Evolutionary conservation across 352 stramenopile species (phyloP).

Genomic region (Phytopythium montanum): DNA sequence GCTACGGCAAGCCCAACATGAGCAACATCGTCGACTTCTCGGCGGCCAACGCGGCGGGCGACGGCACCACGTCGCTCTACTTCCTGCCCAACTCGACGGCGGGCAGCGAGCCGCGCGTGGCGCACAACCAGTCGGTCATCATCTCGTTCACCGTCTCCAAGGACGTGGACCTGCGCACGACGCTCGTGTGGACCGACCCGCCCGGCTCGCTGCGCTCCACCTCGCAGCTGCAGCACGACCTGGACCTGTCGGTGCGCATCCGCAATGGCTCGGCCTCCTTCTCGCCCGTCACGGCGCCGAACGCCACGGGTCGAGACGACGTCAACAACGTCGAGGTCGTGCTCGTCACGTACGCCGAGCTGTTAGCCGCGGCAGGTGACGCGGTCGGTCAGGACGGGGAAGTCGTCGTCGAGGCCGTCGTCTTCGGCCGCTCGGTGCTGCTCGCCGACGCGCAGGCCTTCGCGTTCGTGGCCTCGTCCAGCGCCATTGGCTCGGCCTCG

Average conservation of each 20-base stretch:
- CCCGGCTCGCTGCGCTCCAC: slow-evolving; percentile 57
- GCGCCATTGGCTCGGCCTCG: slow-evolving; percentile 54
- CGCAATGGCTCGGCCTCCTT: slow-evolving; percentile 55
- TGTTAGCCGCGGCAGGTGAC: slow-evolving; percentile 35
- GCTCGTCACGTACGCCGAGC: slow-evolving; percentile 59
- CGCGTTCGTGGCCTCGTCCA: slow-evolving; percentile 79
- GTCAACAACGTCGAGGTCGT: slow-evolving; percentile 89
- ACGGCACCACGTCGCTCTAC: slow-evolving; percentile 38
- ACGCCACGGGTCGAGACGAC: slow-evolving; percentile 46
- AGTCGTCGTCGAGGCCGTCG: slow-evolving; percentile 67
- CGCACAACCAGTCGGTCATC: slow-evolving; percentile 48
- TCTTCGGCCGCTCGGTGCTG: slow-evolving; percentile 65
- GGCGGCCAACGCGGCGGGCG: background rate
- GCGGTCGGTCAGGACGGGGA: slow-evolving; percentile 38
- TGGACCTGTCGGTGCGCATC: slow-evolving; percentile 69
- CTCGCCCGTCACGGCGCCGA: slow-evolving; percentile 50
- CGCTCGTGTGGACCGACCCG: slow-evolving; percentile 78
- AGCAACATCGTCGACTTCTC: slow-evolving; percentile 70
- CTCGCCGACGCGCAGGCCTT: slow-evolving; percentile 55
- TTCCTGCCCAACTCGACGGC: slow-evolving; percentile 74
- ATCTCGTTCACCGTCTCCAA: slow-evolving; percentile 71
- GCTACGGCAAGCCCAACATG: slow-evolving; percentile 81
- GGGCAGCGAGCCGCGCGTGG: slow-evolving; percentile 52
- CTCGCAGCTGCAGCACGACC: slow-evolving; percentile 70
- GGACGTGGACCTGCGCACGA: slow-evolving; percentile 62